phyloP scores from a whole-genome alignment of 139 green algal genomes.

The Eudorina sp. region DNA sequence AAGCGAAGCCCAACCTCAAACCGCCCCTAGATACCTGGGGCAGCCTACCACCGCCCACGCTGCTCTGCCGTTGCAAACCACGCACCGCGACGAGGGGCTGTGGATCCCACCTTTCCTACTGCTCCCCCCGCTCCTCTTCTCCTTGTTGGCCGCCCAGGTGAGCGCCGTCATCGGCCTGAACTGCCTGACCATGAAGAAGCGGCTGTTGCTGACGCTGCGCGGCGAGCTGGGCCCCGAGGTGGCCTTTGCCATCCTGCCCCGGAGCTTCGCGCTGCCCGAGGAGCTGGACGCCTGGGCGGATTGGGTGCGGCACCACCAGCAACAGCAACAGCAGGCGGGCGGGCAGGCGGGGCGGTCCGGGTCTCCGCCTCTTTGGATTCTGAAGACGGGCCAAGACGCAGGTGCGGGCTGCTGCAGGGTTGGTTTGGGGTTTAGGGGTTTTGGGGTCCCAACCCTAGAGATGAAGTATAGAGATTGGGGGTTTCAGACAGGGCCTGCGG shows the following conservation, averaged over 20 bases:
- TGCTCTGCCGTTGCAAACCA: no score
- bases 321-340: not conserved
- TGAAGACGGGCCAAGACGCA: conserved; percentile 72
- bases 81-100: no score
- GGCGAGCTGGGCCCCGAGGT: not conserved
- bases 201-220: conserved; percentile 63
- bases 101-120: not conserved
- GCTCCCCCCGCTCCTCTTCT: not conserved
- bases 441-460: no score
- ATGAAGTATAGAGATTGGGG: no score
- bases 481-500: no score
- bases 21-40: no score
- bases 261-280: conserved; percentile 63
- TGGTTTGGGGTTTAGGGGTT: no score
- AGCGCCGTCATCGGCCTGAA: conserved; percentile 70
- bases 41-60: no score
- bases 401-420: no score
- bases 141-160: conserved; percentile 49
- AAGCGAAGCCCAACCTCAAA: no score
- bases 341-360: not conserved
- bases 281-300: conserved; percentile 58
- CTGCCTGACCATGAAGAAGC: conserved; percentile 76
- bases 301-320: conserved; percentile 47
- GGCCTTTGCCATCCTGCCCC: conserved; percentile 34
- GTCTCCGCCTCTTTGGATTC: conserved; percentile 59